These are phyloP conservation scores for Rhynchospora breviuscula DNA, from an alignment of 176 grass and related monocot species.

Conservation along the genomic window DNA sequence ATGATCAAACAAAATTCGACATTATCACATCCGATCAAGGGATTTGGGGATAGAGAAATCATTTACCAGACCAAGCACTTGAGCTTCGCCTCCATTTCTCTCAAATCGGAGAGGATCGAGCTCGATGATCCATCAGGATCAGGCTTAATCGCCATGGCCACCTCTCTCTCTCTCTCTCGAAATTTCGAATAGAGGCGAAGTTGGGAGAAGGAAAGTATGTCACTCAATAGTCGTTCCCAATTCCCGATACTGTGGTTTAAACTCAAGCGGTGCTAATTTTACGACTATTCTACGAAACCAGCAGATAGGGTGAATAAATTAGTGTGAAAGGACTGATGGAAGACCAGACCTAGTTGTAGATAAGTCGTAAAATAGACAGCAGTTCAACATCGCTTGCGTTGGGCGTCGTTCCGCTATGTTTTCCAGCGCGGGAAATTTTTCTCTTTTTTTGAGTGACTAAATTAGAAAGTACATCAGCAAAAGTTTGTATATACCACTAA, in stretches of 20 bases:
- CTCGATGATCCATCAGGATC: background rate
- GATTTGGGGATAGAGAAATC: background rate
- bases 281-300: background rate
- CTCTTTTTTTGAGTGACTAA: background rate
- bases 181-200: too few relatives aligned
- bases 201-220: too few relatives aligned
- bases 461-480: too few relatives aligned
- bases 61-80: background rate
- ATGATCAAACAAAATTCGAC: background rate
- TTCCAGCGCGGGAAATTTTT: background rate
- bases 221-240: background rate
- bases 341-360: background rate
- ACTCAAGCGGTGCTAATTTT: background rate
- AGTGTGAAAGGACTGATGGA: background rate
- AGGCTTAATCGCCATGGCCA: background rate
- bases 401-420: background rate
- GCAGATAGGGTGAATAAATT: too few relatives aligned
- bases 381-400: background rate
- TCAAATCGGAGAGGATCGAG: background rate
- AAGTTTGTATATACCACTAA: too few relatives aligned
- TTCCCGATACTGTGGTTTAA: background rate
- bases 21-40: background rate
- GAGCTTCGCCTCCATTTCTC: background rate
- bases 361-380: background rate
- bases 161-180: background rate